Conservation (phyloP, 805 yeast species). For the Danielia reshetovae region DNA sequence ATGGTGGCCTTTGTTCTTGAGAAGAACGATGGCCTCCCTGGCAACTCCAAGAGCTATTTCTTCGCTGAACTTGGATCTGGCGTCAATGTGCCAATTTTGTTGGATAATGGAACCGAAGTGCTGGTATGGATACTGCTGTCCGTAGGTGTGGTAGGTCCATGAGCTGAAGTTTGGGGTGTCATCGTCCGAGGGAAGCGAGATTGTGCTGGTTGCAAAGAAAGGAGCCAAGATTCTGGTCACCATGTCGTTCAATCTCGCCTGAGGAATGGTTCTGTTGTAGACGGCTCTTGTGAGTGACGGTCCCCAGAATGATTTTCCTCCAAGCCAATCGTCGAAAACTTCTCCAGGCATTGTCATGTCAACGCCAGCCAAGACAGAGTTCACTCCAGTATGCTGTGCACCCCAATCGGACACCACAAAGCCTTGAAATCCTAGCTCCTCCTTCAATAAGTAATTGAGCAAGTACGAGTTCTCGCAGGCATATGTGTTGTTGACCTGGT, state of each 20-base stretch:
- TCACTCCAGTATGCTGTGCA: slow-evolving; percentile 58
- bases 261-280: slow-evolving; percentile 52
- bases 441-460: slow-evolving; percentile 52
- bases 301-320: slow-evolving; percentile 56
- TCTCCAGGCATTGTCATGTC: slow-evolving; percentile 69
- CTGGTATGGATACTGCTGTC: slow-evolving; percentile 51
- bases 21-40: slow-evolving; percentile 51
- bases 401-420: slow-evolving; percentile 67
- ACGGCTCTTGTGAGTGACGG: slow-evolving; percentile 52
- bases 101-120: slow-evolving; percentile 51
- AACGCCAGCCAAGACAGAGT: slow-evolving; percentile 53
- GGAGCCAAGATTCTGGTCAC: slow-evolving; percentile 57
- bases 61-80: slow-evolving; percentile 45
- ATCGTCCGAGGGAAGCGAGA: slow-evolving; percentile 36
- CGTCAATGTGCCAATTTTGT: slow-evolving; percentile 54
- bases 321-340: slow-evolving; percentile 47
- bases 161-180: slow-evolving; percentile 52
- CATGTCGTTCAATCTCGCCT: slow-evolving; percentile 57
- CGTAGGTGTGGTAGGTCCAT: slow-evolving; percentile 54
- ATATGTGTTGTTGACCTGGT: slow-evolving; percentile 51
- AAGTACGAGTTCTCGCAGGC: slow-evolving; percentile 58
- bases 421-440: slow-evolving; percentile 63
- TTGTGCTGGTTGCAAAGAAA: slow-evolving; percentile 42
- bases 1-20: slow-evolving; percentile 48
- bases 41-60: slow-evolving; percentile 51